Conservation (phyloP, 1,284 basidiomycete genomes). For the Coniferiporia weirii region DNA sequence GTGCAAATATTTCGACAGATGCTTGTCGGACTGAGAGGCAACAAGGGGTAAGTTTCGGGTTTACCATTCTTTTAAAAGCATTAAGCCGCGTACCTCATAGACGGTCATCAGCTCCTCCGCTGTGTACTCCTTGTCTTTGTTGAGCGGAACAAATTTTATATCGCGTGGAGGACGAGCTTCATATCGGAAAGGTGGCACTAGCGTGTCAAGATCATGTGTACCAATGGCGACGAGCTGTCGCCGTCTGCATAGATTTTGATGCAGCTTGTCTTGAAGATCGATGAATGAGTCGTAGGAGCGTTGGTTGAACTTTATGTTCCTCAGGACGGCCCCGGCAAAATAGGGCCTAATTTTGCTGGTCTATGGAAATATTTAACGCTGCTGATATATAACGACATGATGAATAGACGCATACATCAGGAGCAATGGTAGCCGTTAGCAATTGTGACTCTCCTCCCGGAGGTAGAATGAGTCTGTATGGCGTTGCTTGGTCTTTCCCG, state of each 20-base stretch:
- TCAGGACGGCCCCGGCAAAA: constrained; percentile 88
- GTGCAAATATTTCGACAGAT: constrained; percentile 83
- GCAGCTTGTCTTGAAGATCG: constrained; percentile 97
- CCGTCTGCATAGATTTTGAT: constrained; percentile 91
- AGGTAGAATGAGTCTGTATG: constrained; percentile 69
- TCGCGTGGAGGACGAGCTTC: constrained; percentile 84
- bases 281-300: constrained; percentile 96
- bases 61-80: background rate
- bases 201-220: constrained; percentile 93
- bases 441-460: constrained; percentile 59
- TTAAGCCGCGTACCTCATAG: constrained; percentile 63
- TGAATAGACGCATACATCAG: constrained; percentile 52
- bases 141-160: constrained; percentile 87
- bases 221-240: constrained; percentile 94
- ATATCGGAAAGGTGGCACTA: constrained; percentile 87
- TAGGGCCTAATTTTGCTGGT: constrained; percentile 82
- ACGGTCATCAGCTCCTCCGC: constrained; percentile 85
- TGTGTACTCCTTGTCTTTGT: constrained; percentile 69
- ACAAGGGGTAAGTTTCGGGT: background rate
- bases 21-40: constrained; percentile 76
- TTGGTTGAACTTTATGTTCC: constrained; percentile 85
- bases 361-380: constrained; percentile 32
- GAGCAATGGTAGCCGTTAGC: constrained; percentile 61
- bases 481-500: constrained; percentile 62
- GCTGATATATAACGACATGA: background rate